Conservation (phyloP, 2,329 filamentous ascomycete genomes). For the Cytospora mali region DNA sequence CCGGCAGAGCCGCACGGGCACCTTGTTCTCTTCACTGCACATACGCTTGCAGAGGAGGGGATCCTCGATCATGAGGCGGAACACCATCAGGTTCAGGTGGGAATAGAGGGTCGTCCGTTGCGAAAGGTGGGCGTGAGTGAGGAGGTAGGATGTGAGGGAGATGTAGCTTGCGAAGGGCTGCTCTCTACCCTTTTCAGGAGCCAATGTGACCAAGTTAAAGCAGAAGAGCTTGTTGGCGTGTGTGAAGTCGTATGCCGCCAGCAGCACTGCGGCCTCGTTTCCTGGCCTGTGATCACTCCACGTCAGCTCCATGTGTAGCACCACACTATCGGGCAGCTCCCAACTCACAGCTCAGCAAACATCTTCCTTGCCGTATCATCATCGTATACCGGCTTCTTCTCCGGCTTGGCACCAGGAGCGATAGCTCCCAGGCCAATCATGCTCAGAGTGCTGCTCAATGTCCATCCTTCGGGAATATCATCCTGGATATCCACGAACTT, state of each 20-base stretch:
- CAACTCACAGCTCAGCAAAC: conserved; percentile 74
- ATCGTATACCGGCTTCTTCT: conserved; percentile 64
- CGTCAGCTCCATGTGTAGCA: conserved; percentile 4
- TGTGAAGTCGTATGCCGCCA: conserved; percentile 90
- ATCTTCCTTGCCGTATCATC: conserved; percentile 80
- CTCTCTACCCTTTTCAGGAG: conserved; percentile 66
- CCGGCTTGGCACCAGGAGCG: conserved; percentile 67
- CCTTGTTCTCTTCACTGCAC: conserved; percentile 76
- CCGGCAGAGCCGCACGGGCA: conserved; percentile 79
- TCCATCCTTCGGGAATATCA: conserved; percentile 89
- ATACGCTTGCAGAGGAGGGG: conserved; percentile 78
- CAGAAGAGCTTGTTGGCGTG: conserved; percentile 96
- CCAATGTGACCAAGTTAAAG: conserved; percentile 72
- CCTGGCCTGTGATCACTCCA: conserved; percentile 61
- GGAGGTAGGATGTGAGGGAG: conserved; percentile 87
- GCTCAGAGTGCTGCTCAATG: conserved; percentile 74
- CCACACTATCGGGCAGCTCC: background rate
- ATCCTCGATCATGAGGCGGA: conserved; percentile 88
- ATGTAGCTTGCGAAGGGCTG: conserved; percentile 80
- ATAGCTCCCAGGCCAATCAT: conserved; percentile 84
- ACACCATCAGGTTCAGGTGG: conserved; percentile 79
- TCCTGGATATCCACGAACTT: conserved; percentile 87
- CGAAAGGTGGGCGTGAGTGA: conserved; percentile 90
- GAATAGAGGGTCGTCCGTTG: conserved; percentile 78
- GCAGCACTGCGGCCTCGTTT: conserved; percentile 74